Evolutionary conservation across 163 green algal species (phyloP), one percentile per base, ranked within the genome.

Genomic region (Scenedesmus sp.): DNA sequence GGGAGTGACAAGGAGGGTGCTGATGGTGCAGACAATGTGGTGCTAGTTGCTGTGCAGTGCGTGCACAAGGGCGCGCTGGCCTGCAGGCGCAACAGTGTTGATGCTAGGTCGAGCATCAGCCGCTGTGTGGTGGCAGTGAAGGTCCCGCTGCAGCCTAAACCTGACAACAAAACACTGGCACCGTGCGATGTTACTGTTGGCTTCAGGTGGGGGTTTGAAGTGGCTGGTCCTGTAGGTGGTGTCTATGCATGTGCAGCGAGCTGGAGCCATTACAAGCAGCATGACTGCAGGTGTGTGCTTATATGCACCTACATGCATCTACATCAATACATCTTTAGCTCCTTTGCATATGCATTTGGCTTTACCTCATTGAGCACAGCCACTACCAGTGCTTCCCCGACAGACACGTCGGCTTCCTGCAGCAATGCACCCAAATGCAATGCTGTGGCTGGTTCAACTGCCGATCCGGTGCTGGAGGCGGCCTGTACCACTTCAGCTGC

Each of bases 11-110:
- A n/a, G 59, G 6, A 76, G 65, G 30, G 7, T 76, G 22, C 59
- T 35, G 22, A 33, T 37, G 30, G 65, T n/a, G 30, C 65, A 37
- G 65, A 76, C 30, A 76, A 16, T 20, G 65, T 76, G 30, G n/a
- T 89, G 24, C 68, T 89, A 13, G 68, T 89, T 33, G 42, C 42
- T 82, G 85, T 85, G 0, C 70, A 84, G 85, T 90, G 85, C 40
- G 85, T 90, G 46, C 85, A 90, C 85, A 90, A 90, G 51, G 85
- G 85, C 18, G 85, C 72, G 16, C 20, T 90, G 6, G 85, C 85
- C 10, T 90, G 85, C 72, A 83, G 85, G 46, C 70, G 46, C 70
- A 90, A 90, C 65, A 37, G 30, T 22, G 85, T 65, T 0, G 85
- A 90, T 81, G 12, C 35, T 16, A n/a, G 13, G 30, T 51, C 65